These are phyloP conservation scores for Stephania cephalantha DNA, from an alignment of 164 flowering plant species.

Conservation along the genomic window DNA sequence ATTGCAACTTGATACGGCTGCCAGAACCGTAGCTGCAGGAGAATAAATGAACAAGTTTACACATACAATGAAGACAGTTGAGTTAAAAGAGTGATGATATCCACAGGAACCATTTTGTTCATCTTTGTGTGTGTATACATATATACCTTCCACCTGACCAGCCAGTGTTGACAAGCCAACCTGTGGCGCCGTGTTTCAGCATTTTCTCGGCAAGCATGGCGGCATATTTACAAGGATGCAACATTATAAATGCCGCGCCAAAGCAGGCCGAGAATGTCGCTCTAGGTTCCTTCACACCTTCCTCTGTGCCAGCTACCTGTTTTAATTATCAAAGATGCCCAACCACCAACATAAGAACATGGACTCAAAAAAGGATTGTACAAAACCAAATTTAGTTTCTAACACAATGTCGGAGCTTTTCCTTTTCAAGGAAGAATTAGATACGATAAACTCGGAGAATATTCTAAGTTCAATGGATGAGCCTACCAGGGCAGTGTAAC, in stretches of 20 bases:
- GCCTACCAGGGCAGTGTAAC: constrained; percentile 97
- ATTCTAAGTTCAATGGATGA: neutral
- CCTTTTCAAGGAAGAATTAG: neutral
- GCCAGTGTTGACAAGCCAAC: constrained; percentile 99
- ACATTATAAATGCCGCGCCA: constrained; percentile 99
- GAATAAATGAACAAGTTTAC: neutral
- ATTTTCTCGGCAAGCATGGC: constrained; percentile 98
- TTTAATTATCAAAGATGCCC: neutral
- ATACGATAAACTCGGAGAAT: neutral
- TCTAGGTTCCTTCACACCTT: constrained; percentile 85
- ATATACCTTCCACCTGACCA: constrained; percentile 98
- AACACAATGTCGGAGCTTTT: too few species aligned
- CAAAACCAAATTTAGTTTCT: too few species aligned
- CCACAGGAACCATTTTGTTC: neutral
- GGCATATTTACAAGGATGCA: constrained; percentile 96
- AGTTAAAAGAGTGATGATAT: neutral
- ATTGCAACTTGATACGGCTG: constrained; percentile 66
- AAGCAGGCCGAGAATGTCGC: constrained; percentile 99
- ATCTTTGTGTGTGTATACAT: constrained; percentile 4
- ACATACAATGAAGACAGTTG: neutral
- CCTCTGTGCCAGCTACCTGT: constrained; percentile 98
- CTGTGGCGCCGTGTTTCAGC: constrained; percentile 93
- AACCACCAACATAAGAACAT: neutral
- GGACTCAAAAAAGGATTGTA: neutral
- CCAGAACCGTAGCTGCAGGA: constrained; percentile 80